Conservation (phyloP, 2,329 filamentous ascomycete species). For the Cryphonectria naterciae region DNA sequence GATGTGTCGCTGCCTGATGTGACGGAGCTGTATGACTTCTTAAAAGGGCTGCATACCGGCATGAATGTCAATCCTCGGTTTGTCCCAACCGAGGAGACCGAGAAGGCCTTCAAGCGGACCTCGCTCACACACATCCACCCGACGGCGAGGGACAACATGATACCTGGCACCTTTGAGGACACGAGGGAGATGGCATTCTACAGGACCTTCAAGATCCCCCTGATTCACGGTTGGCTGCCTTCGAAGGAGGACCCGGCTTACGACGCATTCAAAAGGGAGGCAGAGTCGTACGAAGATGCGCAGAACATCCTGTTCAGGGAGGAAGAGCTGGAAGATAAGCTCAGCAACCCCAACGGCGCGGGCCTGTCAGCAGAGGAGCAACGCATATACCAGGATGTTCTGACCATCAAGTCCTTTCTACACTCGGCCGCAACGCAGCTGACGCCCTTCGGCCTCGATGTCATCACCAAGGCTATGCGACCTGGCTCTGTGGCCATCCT, state of each 20-base stretch:
- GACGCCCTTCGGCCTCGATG: conserved; percentile 77
- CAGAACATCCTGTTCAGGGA: conserved; percentile 88
- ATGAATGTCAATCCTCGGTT: conserved; percentile 98
- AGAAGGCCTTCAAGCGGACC: conserved; percentile 53
- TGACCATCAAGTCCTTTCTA: conserved; percentile 84
- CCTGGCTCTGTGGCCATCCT: conserved; percentile 86
- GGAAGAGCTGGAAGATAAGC: conserved; percentile 83
- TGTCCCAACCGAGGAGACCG: conserved; percentile 59
- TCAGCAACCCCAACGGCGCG: conserved; percentile 54
- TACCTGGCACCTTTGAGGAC: conserved; percentile 79
- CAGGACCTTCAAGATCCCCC: conserved; percentile 81
- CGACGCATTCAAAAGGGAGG: conserved; percentile 72
- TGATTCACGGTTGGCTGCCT: conserved; percentile 94
- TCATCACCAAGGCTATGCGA: conserved; percentile 70
- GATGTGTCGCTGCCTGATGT: conserved; percentile 79
- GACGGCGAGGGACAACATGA: conserved; percentile 50
- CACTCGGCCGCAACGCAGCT: conserved; percentile 81
- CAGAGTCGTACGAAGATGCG: conserved; percentile 86
- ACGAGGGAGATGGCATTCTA: conserved; percentile 92
- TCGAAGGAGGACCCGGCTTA: conserved; percentile 67
- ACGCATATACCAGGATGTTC: conserved; percentile 78
- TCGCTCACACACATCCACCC: conserved; percentile 58
- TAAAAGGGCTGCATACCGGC: conserved; percentile 87
- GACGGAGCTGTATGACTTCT: conserved; percentile 82
- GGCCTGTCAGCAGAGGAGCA: conserved; percentile 76